Evolutionary conservation across 169 alveolate genomes (phyloP).

Genomic region (Perkinsus chesapeaki): DNA sequence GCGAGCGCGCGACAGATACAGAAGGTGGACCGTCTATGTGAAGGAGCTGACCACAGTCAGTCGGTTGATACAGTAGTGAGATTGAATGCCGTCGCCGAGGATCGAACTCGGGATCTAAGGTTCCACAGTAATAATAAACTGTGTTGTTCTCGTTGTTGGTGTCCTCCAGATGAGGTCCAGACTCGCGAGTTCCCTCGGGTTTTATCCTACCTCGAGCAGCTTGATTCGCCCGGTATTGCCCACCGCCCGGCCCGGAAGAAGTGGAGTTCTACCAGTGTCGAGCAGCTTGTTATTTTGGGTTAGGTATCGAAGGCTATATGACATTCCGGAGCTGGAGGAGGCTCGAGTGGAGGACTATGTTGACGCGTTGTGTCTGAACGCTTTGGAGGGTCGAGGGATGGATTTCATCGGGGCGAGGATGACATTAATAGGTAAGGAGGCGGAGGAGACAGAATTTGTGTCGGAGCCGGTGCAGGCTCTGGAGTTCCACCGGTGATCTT

Average conservation of each 20-base stretch:
- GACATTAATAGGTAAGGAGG: background rate
- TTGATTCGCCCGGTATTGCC: background rate
- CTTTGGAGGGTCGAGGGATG: background rate
- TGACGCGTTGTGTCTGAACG: background rate
- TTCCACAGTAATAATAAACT: background rate
- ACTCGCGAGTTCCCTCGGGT: background rate
- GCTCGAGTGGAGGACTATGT: background rate
- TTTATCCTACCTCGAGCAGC: background rate
- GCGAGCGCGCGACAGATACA: background rate
- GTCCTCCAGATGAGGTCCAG: background rate
- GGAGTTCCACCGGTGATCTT: background rate
- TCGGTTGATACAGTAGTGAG: background rate
- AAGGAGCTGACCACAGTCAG: background rate
- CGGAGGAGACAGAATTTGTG: background rate
- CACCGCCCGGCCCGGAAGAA: background rate
- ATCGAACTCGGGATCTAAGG: background rate
- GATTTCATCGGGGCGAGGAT: background rate
- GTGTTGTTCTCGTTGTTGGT: background rate
- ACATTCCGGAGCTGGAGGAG: background rate
- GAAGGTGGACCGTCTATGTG: background rate
- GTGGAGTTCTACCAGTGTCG: background rate
- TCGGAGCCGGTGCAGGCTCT: background rate
- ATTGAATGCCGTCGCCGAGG: background rate
- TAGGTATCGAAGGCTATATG: background rate
- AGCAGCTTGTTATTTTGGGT: background rate